Evolutionary conservation across 2,329 filamentous ascomycete species (phyloP).

Genomic region (Scedosporium aurantiacum): DNA sequence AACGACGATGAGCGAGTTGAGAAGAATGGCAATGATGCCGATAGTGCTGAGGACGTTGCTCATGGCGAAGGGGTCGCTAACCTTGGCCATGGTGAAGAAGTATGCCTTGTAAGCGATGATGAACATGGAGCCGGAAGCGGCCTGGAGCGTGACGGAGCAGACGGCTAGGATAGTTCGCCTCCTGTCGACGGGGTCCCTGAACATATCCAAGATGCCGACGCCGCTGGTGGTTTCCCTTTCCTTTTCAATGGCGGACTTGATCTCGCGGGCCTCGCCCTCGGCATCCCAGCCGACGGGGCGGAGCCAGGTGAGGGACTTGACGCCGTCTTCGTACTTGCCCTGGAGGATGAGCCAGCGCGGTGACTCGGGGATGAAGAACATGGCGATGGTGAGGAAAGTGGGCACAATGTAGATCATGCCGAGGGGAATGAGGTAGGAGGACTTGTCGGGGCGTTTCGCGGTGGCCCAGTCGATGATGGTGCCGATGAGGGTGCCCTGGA

Average conservation of each 20-base stretch:
- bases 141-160: constrained; percentile 30
- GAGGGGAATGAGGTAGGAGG: constrained; percentile 22
- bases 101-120: constrained; percentile 38
- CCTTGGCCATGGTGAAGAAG: constrained; percentile 42
- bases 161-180: constrained; percentile 30
- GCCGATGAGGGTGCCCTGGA: constrained; percentile 29
- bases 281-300: constrained; percentile 20
- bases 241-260: constrained; percentile 24
- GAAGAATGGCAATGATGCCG: constrained; percentile 35
- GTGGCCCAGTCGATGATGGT: constrained; percentile 28
- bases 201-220: constrained; percentile 29
- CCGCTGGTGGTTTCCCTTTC: constrained; percentile 22
- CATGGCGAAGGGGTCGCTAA: constrained; percentile 38
- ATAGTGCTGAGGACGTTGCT: constrained; percentile 36
- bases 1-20: constrained; percentile 36
- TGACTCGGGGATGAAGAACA: constrained; percentile 28
- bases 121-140: constrained; percentile 33
- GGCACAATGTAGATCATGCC: constrained; percentile 27
- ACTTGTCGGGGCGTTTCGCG: constrained; percentile 18
- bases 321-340: not conserved
- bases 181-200: constrained; percentile 31
- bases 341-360: constrained; percentile 22
- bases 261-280: constrained; percentile 26
- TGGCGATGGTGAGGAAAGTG: constrained; percentile 20
- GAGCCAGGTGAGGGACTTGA: constrained; percentile 4